Conservation (phyloP, 495 filamentous ascomycete genomes). For the Lophiotrema nucula region DNA sequence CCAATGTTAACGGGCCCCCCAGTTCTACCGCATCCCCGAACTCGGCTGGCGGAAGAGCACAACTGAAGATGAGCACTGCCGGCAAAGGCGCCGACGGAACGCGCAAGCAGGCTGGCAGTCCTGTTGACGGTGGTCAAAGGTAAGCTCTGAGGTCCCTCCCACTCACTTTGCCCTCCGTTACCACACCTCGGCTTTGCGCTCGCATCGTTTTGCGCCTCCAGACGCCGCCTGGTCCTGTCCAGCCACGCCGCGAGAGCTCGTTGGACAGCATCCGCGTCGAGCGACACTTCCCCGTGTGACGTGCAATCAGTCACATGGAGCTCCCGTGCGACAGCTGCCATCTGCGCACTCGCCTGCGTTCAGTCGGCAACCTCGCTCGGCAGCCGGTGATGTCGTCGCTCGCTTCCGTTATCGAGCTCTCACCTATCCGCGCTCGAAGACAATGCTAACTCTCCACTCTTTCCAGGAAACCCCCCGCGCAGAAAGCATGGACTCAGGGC, state of each 20-base stretch:
- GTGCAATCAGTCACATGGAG: constrained; percentile 33
- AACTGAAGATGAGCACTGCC: constrained; percentile 51
- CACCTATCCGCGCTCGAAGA: constrained; percentile 1
- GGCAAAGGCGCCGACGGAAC: constrained; percentile 51
- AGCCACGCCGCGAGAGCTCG: constrained; percentile 27
- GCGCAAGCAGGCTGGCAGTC: constrained; percentile 58
- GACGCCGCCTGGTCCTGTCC: background rate
- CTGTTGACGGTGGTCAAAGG: constrained; percentile 55
- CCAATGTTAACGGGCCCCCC: constrained; percentile 44
- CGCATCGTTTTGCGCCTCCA: background rate
- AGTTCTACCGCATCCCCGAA: constrained; percentile 36
- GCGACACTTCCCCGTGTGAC: constrained; percentile 31
- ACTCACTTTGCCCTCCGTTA: background rate
- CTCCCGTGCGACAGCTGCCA: constrained; percentile 23
- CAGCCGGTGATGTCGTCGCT: background rate
- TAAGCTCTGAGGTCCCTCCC: constrained; percentile 33
- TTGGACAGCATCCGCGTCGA: constrained; percentile 14
- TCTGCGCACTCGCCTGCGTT: background rate
- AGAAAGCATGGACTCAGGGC: constrained; percentile 63
- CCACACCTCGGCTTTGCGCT: background rate
- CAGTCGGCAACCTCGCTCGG: background rate
- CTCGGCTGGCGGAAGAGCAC: constrained; percentile 45
- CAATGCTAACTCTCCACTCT: constrained; percentile 36
- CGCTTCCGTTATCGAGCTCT: background rate
- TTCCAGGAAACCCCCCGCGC: constrained; percentile 44